Conservation (phyloP, 768 basidiomycete species). For the Pholiota molesta region DNA sequence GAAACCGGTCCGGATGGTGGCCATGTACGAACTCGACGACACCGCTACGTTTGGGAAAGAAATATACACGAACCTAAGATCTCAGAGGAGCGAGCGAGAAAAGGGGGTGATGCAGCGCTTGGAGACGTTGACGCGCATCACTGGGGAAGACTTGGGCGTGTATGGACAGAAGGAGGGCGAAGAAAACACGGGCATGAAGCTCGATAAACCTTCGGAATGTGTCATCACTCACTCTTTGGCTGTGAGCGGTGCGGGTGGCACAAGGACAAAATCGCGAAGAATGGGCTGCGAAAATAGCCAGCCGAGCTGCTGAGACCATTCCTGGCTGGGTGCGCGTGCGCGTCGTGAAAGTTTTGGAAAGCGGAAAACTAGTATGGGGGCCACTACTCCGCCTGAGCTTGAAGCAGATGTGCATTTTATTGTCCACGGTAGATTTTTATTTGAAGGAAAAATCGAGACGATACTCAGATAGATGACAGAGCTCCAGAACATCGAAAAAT, state of each 20-base stretch:
- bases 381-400: conserved; percentile 23
- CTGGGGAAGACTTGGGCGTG: conserved; percentile 24
- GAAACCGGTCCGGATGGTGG: conserved; percentile 41
- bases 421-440: conserved; percentile 38
- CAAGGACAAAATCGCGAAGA: conserved; percentile 4
- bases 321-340: conserved; percentile 44
- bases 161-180: conserved; percentile 8
- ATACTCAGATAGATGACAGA: conserved; percentile 11
- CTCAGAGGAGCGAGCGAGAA: conserved; percentile 47
- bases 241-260: conserved; percentile 2
- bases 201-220: conserved; percentile 13
- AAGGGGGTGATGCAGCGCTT: conserved; percentile 42
- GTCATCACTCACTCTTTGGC: conserved; percentile 16
- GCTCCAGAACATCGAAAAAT: conserved; percentile 8
- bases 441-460: background rate
- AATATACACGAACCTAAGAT: conserved; percentile 46
- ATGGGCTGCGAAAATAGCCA: conserved; percentile 27
- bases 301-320: conserved; percentile 15
- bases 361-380: conserved; percentile 37
- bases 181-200: conserved; percentile 17
- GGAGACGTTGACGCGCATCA: conserved; percentile 47
- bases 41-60: conserved; percentile 42
- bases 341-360: conserved; percentile 43
- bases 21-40: conserved; percentile 52
- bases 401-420: conserved; percentile 41